A percentile compares a stretch with the other conserved stretches of the same genome.
Evolutionary conservation across 202 grass and related monocot genomes (phyloP).

Genomic region (Hordeum pubiflorum): DNA sequence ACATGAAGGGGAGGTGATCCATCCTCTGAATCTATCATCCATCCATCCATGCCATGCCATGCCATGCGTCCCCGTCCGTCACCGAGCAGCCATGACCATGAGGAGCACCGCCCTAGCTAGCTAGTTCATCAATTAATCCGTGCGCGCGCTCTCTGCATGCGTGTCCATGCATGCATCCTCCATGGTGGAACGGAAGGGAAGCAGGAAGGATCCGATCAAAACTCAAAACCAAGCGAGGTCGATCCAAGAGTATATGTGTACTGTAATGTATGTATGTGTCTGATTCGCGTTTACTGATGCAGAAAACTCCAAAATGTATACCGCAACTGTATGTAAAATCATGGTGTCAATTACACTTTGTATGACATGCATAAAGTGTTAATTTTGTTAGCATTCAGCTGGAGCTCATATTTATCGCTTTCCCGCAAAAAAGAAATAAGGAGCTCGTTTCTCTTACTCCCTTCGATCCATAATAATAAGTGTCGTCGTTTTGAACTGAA

Average conservation of each 20-base stretch:
- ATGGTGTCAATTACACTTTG: neutral
- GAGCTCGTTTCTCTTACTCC: no score
- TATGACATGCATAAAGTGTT: neutral
- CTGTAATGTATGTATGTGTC: neutral
- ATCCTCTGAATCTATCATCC: no score
- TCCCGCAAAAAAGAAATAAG: no score
- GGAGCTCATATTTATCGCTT: no score
- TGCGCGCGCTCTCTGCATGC: neutral
- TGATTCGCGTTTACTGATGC: neutral
- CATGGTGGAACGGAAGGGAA: neutral
- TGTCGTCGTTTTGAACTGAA: no score
- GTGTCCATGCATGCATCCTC: no score
- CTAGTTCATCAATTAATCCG: neutral
- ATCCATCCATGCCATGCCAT: no score
- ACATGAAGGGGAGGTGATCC: constrained; percentile 60
- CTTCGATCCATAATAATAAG: no score
- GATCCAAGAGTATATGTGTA: neutral
- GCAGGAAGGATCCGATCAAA: neutral
- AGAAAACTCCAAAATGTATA: neutral
- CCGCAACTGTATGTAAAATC: constrained; percentile 7
- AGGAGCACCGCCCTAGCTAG: neutral
- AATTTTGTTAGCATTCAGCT: no score
- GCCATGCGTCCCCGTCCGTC: neutral
- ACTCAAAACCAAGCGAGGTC: neutral
- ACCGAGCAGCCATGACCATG: neutral